phyloP scores from a whole-genome alignment of 202 grass and related monocot genomes.

The Hordeum pubiflorum region DNA sequence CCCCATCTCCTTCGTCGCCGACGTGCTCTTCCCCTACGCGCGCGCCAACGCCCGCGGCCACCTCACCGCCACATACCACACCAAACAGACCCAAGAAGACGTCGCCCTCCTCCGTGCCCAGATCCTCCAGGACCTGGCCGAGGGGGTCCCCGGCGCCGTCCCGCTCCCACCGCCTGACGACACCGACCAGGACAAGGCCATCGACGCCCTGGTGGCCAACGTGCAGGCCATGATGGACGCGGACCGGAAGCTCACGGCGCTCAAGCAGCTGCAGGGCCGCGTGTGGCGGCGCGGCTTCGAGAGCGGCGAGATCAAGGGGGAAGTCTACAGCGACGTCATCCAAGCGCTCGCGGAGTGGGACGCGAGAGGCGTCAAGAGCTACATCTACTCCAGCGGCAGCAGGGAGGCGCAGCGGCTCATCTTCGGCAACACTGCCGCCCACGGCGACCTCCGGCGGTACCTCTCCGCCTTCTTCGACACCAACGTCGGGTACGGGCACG shows the following conservation, averaged over 20 bases:
- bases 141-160: conserved; percentile 43
- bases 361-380: conserved; percentile 46
- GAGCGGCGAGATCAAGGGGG: conserved; percentile 46
- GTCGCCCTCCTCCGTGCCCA: conserved; percentile 58
- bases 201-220: conserved; percentile 56
- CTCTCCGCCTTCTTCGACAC: conserved; percentile 90
- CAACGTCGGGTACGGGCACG: conserved; percentile 35
- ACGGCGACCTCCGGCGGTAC: conserved; percentile 67
- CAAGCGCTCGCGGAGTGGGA: conserved; percentile 64
- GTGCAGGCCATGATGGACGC: conserved; percentile 84
- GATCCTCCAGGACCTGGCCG: conserved; percentile 53
- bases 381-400: conserved; percentile 92
- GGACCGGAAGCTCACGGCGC: conserved; percentile 73
- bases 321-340: conserved; percentile 70
- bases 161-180: conserved; percentile 42
- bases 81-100: conserved; percentile 52
- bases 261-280: conserved; percentile 90
- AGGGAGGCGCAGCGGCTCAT: conserved; percentile 93
- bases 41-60: conserved; percentile 67
- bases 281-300: conserved; percentile 80
- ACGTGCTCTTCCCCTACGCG: conserved; percentile 90
- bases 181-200: conserved; percentile 25
- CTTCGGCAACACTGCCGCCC: conserved; percentile 57
- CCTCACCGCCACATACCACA: conserved; percentile 51
- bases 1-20: conserved; percentile 82